Conservation (phyloP, 345 rosid genomes). For the Luvunga scandens region DNA sequence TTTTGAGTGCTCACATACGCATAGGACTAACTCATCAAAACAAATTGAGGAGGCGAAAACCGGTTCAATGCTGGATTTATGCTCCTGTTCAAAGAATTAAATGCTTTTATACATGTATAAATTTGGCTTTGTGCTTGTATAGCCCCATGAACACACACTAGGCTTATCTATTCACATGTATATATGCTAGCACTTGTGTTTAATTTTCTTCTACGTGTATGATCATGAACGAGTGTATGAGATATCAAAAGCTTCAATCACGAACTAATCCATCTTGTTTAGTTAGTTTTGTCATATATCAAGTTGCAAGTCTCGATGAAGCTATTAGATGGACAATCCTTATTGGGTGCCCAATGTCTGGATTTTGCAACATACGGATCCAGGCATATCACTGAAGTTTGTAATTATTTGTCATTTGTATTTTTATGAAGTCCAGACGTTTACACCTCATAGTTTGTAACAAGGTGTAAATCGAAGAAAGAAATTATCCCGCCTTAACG, state of each 20-base stretch:
- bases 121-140: background rate
- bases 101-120: too few relatives aligned
- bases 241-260: background rate
- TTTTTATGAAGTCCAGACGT: too few relatives aligned
- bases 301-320: background rate
- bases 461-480: too few relatives aligned
- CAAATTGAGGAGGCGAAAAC: background rate
- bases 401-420: too few relatives aligned
- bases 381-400: too few relatives aligned
- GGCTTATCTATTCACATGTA: background rate
- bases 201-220: background rate
- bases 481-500: background rate
- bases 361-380: too few relatives aligned
- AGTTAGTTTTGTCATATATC: background rate
- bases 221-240: background rate
- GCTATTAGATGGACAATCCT: background rate
- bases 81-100: background rate
- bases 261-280: background rate
- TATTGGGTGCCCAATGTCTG: too few relatives aligned
- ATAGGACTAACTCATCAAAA: background rate
- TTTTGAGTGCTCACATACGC: background rate
- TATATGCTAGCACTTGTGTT: background rate
- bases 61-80: background rate
- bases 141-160: background rate
- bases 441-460: too few relatives aligned